Percentiles rank a stretch among this genome's conserved stretches.
phyloP scores from a whole-genome alignment of 2,329 filamentous ascomycete genomes.

The Fusarium abutilonis region DNA sequence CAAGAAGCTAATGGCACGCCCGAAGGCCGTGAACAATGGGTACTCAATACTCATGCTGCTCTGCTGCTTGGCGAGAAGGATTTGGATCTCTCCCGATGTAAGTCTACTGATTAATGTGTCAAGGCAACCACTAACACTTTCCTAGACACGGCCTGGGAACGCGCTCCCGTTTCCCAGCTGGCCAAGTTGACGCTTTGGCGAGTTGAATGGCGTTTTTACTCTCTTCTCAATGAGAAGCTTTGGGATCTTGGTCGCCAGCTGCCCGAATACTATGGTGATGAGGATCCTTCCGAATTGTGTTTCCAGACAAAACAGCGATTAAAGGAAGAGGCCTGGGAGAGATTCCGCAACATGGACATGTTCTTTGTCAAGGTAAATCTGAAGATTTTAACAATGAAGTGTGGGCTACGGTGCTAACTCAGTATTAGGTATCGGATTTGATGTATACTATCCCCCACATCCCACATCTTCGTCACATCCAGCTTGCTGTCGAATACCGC shows the following conservation, averaged over 20 bases:
- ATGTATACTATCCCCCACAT: conserved; percentile 67
- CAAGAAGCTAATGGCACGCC: conserved; percentile 61
- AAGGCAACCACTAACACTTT: conserved; percentile 12
- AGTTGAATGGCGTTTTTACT: conserved; percentile 65
- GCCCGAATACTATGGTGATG: conserved; percentile 60
- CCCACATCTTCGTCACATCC: conserved; percentile 66
- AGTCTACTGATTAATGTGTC: conserved; percentile 46
- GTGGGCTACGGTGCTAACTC: conserved; percentile 20
- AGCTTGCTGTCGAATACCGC: conserved; percentile 67
- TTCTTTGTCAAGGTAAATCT: conserved; percentile 75
- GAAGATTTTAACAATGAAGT: background rate
- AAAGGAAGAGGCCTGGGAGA: conserved; percentile 60
- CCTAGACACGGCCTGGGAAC: conserved; percentile 69
- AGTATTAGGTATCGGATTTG: conserved; percentile 66
- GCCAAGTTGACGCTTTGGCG: conserved; percentile 70
- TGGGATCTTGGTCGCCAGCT: conserved; percentile 65
- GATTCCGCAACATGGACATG: conserved; percentile 67
- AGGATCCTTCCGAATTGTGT: conserved; percentile 57
- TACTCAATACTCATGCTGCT: conserved; percentile 72
- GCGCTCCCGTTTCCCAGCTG: conserved; percentile 60
- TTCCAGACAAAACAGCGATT: conserved; percentile 58
- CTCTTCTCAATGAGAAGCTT: conserved; percentile 60
- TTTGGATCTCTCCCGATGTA: conserved; percentile 67
- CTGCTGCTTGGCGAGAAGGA: conserved; percentile 73
- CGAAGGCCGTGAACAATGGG: conserved; percentile 71